Conservation (phyloP, 371 early-diverging fungal genomes). For the Mortierella sp. region DNA sequence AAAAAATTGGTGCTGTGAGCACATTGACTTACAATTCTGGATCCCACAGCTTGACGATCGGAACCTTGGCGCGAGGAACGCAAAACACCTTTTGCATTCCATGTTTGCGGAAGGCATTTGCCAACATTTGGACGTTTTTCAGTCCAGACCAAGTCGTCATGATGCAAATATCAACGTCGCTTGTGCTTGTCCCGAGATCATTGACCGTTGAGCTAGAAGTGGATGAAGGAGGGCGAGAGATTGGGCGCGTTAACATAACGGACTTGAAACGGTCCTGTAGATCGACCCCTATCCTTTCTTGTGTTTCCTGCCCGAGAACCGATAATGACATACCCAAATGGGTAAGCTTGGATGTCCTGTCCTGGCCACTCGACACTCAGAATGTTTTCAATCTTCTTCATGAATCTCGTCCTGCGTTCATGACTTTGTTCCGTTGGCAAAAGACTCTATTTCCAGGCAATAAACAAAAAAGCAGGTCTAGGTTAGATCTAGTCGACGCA, state of each 20-base stretch:
- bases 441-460: conserved; percentile 22
- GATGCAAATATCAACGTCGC: conserved; percentile 75
- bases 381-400: conserved; percentile 50
- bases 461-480: neutral
- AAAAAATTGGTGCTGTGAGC: neutral
- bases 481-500: neutral
- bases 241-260: neutral
- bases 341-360: conserved; percentile 51
- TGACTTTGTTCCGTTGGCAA: conserved; percentile 55
- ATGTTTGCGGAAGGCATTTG: conserved; percentile 61
- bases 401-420: conserved; percentile 35
- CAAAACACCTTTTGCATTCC: conserved; percentile 69
- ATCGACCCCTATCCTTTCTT: neutral
- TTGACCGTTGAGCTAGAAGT: conserved; percentile 70
- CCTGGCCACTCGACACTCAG: conserved; percentile 48
- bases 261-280: neutral
- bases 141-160: conserved; percentile 66
- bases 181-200: conserved; percentile 64
- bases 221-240: neutral
- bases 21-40: conserved; percentile 67
- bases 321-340: conserved; percentile 55
- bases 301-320: neutral
- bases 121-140: conserved; percentile 63
- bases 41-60: conserved; percentile 75
- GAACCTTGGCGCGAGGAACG: conserved; percentile 74